Evolutionary conservation across 495 filamentous ascomycete species (phyloP).

Genomic region (Margaritispora aquatica): DNA sequence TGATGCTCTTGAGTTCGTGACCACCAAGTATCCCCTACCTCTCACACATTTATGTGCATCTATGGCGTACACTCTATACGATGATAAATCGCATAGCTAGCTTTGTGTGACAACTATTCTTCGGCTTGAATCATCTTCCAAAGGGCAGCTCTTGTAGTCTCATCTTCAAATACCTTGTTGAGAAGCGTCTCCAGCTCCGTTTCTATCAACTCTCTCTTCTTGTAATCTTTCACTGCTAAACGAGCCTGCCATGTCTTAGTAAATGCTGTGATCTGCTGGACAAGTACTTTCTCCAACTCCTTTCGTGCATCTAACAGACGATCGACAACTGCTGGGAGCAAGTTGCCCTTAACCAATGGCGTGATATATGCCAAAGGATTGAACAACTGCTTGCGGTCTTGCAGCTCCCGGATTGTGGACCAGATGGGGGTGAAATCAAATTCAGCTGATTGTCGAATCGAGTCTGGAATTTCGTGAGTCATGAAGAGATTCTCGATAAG

Average conservation of each 20-base stretch:
- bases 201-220: conserved; percentile 45
- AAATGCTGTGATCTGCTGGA: conserved; percentile 75
- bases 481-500: conserved; percentile 88
- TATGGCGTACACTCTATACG: too few relatives aligned
- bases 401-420: conserved; percentile 69
- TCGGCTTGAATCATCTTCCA: conserved; percentile 23
- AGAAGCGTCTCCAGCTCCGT: conserved; percentile 39
- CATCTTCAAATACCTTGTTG: conserved; percentile 21
- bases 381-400: conserved; percentile 63
- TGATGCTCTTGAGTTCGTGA: too few relatives aligned
- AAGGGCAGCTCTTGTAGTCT: conserved; percentile 21
- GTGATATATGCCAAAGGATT: conserved; percentile 54
- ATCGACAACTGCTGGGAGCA: conserved; percentile 56
- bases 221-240: conserved; percentile 39
- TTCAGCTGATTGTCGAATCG: conserved; percentile 52
- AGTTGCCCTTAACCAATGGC: conserved; percentile 48
- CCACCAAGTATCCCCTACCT: too few relatives aligned
- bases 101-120: too few relatives aligned
- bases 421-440: conserved; percentile 76
- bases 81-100: too few relatives aligned
- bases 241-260: conserved; percentile 52
- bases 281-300: conserved; percentile 71
- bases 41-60: too few relatives aligned
- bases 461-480: conserved; percentile 86
- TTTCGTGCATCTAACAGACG: conserved; percentile 71